Percentiles rank a stretch among this genome's conserved stretches.
These are phyloP conservation scores for Tolypocladium guangdongense DNA, from an alignment of 2,329 filamentous ascomycete species.

Conservation along the genomic window DNA sequence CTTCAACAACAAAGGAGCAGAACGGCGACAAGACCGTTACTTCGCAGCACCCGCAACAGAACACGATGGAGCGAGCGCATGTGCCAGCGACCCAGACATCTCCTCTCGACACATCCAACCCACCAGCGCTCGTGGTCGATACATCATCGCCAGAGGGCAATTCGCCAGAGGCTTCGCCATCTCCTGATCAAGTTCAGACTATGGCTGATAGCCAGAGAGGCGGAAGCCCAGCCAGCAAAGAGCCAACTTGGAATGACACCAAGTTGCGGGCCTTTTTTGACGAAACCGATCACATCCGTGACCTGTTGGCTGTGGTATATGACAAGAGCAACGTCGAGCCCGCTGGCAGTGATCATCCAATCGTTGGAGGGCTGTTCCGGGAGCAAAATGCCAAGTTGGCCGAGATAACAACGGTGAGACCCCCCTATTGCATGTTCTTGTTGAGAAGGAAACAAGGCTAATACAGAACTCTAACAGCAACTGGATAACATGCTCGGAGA, in stretches of 20 bases:
- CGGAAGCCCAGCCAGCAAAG: conserved; percentile 24
- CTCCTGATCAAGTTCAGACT: conserved; percentile 45
- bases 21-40: conserved; percentile 18
- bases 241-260: conserved; percentile 70
- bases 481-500: conserved; percentile 79
- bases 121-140: conserved; percentile 58
- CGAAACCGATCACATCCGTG: conserved; percentile 76
- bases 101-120: conserved; percentile 32
- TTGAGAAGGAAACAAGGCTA: conserved; percentile 5
- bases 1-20: conserved; percentile 8
- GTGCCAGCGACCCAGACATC: conserved; percentile 3
- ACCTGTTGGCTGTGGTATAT: conserved; percentile 83
- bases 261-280: conserved; percentile 85
- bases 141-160: conserved; percentile 59
- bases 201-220: conserved; percentile 27
- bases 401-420: conserved; percentile 69
- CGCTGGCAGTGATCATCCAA: conserved; percentile 72
- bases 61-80: conserved; percentile 10
- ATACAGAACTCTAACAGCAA: conserved; percentile 35
- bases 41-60: conserved; percentile 8
- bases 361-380: conserved; percentile 69
- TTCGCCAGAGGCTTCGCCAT: conserved; percentile 54
- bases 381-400: conserved; percentile 79
- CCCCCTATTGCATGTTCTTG: neutral
- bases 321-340: conserved; percentile 79